Base-by-base conservation (phyloP, 257 asterid genomes). In the Fraxinus quadrangulata region DNA sequence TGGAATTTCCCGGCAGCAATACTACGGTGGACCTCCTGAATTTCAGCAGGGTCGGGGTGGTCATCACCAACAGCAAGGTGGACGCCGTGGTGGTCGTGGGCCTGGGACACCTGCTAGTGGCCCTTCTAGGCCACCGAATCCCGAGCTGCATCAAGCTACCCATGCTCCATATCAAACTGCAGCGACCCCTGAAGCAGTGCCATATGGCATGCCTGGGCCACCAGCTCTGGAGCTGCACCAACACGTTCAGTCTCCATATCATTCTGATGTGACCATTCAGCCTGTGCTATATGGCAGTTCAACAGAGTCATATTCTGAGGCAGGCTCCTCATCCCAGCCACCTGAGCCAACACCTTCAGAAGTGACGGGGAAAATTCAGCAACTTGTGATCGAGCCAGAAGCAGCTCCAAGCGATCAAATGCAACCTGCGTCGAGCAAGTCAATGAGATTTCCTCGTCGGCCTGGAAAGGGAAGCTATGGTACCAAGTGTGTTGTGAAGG, bases 211-310 rank as follows among this genome's bases (percentile, higher is more conserved):
- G 66, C 26, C 66, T 17, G 94, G 91, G 71, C 80, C 90, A 76
- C 89, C 92, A n/a, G 79, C 84, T 74, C 89, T 95, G 94, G 98
- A 90, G 94, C 99, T 89, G 96, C 97, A 90, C 88, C 98, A 92
- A 94, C 97, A 96, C 36, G 87, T 89, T 80, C 89, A 82, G 88
- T 78, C 88, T 78, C 83, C 87, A 31, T 81, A 82, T 85, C 95
- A 86, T 87, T 81, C 91, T 71, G 90, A 79, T 51, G 73, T 75
- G 81, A 76, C 72, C 19, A 77, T 87, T 80, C 91, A 81, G 78
- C 85, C 89, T 42, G 59, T 36, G 67, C 80, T 90, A 2, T 84
- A 84, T 79, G 89, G 75, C 66, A 67, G 81, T 59, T 88, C 89
- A 28, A 80, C 47, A 0, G 90, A 85, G 75, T 75, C 90, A 13